These are phyloP conservation scores for Leishmania lainsoni DNA, from an alignment of 208 protist species.

Conservation along the genomic window DNA sequence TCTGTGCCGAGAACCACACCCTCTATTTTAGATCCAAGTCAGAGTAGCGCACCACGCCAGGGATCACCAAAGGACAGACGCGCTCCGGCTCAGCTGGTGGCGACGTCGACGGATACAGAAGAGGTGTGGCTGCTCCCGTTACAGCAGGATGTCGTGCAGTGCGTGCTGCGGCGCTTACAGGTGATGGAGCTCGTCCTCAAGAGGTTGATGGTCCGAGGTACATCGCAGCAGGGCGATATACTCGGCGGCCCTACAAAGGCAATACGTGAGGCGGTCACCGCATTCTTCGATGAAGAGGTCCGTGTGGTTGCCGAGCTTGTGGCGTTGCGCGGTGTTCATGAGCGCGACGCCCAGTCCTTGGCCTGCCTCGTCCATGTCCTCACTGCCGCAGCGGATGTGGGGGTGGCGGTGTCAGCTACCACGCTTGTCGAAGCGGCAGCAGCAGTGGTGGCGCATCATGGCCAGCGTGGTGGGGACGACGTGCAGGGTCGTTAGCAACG, in stretches of 20 bases:
- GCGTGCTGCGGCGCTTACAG: neutral
- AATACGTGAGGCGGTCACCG: neutral
- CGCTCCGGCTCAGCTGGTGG: slow-evolving; percentile 10
- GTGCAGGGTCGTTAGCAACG: neutral
- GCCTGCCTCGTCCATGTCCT: slow-evolving; percentile 15
- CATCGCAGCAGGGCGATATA: neutral
- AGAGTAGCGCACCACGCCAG: neutral
- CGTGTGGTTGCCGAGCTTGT: slow-evolving; percentile 18
- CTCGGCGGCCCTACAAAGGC: neutral
- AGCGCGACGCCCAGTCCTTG: slow-evolving; percentile 19
- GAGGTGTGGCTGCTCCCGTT: slow-evolving; percentile 23
- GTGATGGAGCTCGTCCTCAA: neutral
- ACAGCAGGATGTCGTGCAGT: slow-evolving; percentile 10
- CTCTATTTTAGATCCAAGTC: neutral
- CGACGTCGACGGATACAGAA: slow-evolving; percentile 11
- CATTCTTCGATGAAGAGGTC: slow-evolving; percentile 13
- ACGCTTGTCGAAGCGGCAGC: slow-evolving; percentile 14
- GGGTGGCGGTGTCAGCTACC: neutral
- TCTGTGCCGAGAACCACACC: neutral
- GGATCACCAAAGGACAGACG: neutral
- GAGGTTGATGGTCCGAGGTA: neutral
- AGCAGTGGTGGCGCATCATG: neutral
- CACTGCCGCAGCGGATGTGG: slow-evolving; percentile 4
- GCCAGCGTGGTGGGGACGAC: neutral
- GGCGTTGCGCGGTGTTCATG: slow-evolving; percentile 4